Base-by-base conservation (phyloP, 164 flowering plant species). In the Amborella trichopoda region DNA sequence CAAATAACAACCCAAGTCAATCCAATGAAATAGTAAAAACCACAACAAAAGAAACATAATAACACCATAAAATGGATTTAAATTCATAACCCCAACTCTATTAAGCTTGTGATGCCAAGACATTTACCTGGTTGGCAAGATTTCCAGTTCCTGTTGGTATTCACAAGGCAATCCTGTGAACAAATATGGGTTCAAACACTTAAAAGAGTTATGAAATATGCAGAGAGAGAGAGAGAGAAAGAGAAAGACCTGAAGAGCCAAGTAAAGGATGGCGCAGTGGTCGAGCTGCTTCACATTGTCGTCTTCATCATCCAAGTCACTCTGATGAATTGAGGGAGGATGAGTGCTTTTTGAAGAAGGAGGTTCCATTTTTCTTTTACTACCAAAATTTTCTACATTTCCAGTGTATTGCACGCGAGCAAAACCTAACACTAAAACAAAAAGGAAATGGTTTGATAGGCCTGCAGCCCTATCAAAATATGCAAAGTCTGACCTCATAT, bases 221-320 rank as follows among this genome's bases (percentile, higher is more conserved):
- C 17, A 4, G 22, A 23, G 18, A 27, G 3, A 6, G 27, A 42
- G 1, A 5, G 40, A n/a, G 25, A 21, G 12, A 4, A 21, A 25
- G 8, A n/a, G 19, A 6, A 3, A 25, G 32, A 83, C 97, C 89
- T 84, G 97, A 23, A 89, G 57, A 18, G 80, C 62, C 23, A 89
- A 59, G 71, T 85, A 85, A 51, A 77, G 32, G 44, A 64, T 38
- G 32, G 95, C 80, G 53, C 95, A 89, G 39, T 89, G 77, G 23
- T 61, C 23, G 32, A 89, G 97, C 64, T 89, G 90, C 70, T 78
- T 89, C 52, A 85, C 90, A 61, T 54, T 82, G 45, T 78, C 95
- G 44, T 89, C 93, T 0, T 85, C 95, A 27, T 85, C 95, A 27
- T 80, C 93, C 14, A 81, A 76, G 18, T 77, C 88, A 32, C 30